Evolutionary conservation across 352 stramenopile species (phyloP).

Genomic region (Globisporangium splendens): DNA sequence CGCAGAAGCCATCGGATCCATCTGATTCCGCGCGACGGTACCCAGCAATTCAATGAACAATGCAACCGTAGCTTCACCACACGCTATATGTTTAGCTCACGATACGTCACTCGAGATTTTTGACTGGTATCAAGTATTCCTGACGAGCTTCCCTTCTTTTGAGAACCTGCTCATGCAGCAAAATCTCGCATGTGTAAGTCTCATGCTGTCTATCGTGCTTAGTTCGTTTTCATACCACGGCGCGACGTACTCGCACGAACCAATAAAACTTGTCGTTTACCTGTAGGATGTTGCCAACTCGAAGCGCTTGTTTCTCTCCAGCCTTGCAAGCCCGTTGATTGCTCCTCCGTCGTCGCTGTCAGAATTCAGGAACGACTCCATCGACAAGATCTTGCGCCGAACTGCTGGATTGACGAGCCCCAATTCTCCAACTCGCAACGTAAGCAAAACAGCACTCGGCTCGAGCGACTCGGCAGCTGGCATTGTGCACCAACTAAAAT

Average conservation of each 20-base stretch:
- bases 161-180: slow-evolving; percentile 16
- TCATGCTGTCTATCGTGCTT: background rate
- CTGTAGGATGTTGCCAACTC: slow-evolving; percentile 8
- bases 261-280: background rate
- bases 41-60: background rate
- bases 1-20: slow-evolving; percentile 36
- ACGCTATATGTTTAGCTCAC: slow-evolving; percentile 1
- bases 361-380: background rate
- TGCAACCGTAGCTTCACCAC: slow-evolving; percentile 1
- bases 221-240: background rate
- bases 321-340: slow-evolving; percentile 2
- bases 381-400: slow-evolving; percentile 13
- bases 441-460: background rate
- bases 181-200: slow-evolving; percentile 18
- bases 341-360: slow-evolving; percentile 1
- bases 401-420: slow-evolving; percentile 1
- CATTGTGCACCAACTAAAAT: background rate
- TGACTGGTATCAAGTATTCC: slow-evolving; percentile 43
- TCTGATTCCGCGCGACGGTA: slow-evolving; percentile 12
- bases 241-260: background rate
- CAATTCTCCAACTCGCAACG: background rate
- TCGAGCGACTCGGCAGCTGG: slow-evolving; percentile 4
- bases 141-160: slow-evolving; percentile 27
- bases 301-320: slow-evolving; percentile 30
- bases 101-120: slow-evolving; percentile 22